Evolutionary conservation across 2,329 filamentous ascomycete genomes (phyloP).

Genomic region (Allantophomopsis lycopodina): DNA sequence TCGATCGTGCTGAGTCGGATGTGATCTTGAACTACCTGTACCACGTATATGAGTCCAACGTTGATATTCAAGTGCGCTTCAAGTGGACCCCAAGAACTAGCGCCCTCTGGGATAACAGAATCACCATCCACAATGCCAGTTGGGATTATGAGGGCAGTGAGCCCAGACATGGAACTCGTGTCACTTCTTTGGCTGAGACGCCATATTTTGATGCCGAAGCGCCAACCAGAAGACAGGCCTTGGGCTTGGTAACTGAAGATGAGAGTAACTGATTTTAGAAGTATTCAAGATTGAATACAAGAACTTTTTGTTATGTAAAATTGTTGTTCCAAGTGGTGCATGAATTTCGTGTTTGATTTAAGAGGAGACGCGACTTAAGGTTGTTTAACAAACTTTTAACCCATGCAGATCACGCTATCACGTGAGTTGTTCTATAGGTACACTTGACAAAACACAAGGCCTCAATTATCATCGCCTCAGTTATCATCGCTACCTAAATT

Average conservation of each 20-base stretch:
- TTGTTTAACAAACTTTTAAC: no score
- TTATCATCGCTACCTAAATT: no score
- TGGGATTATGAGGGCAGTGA: slow-evolving; percentile 60
- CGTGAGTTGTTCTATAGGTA: no score
- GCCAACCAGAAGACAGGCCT: slow-evolving; percentile 49
- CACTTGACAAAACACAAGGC: no score
- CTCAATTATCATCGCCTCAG: no score
- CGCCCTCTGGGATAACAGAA: slow-evolving; percentile 60
- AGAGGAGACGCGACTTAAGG: no score
- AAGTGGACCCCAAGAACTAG: slow-evolving; percentile 55
- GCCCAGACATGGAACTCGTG: slow-evolving; percentile 57
- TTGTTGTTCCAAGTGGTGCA: no score
- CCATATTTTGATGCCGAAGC: slow-evolving; percentile 52
- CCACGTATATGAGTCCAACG: slow-evolving; percentile 51
- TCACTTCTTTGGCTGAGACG: slow-evolving; percentile 58
- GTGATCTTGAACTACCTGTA: slow-evolving; percentile 52
- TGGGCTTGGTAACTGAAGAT: neutral
- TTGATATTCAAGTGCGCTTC: slow-evolving; percentile 61
- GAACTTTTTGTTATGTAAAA: no score
- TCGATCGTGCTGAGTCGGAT: slow-evolving; percentile 58
- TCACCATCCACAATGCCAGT: slow-evolving; percentile 61
- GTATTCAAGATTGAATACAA: no score
- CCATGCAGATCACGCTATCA: no score
- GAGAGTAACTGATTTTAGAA: neutral
- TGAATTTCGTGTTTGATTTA: no score